Base-by-base conservation (phyloP, 2,329 filamentous ascomycete species). In the Cladosporium sphaerospermum region DNA sequence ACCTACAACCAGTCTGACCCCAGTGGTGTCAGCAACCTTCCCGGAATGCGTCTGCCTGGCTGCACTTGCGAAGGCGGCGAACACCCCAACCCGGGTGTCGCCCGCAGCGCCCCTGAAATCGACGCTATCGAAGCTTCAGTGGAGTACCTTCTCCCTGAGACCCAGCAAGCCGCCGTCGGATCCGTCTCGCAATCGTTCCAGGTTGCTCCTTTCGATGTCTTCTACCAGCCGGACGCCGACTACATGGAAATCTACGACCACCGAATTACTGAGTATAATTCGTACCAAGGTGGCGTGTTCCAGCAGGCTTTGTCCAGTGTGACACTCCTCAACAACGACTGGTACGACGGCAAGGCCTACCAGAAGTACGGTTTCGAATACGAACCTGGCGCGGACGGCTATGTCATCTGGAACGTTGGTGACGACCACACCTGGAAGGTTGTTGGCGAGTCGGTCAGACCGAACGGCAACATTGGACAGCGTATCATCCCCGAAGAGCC, bases 321-420 rank as follows among this genome's bases (percentile, higher is more conserved):
- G 9, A 78, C 77, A 0, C 73, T 75, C 46, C 67, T 82, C 9
- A 81, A 81, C 62, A 77, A 75, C 55, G 59, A 73, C 9, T 81
- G 78, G 79, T 82, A 76, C 53, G 76, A 81, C 54, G 75, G 75
- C 4, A 70, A 73, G 11, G 64, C 69, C 16, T 81, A 80, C 59
- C 78, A 81, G 59, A 78, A 74, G 46, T 81, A 78, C 62, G 74
- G 75, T 1, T 81, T 78, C 52, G 78, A 82, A 56, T 81, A 81
- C 56, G 68, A 65, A 0, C 77, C 78, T 1, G 78, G 78, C 3
- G 68, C 69, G 14, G 68, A 67, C 33, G 68, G 71, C 1, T 69
- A 72, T 54, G 75, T 81, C 50, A 69, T 71, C 7, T 81, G 78
- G 78, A 76, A 74, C 55, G 73, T 80, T 3, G 78, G 75, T 11